Evolutionary conservation across 495 filamentous ascomycete species (phyloP), one percentile per base, ranked within the genome.

Genomic region (Schizothecium vesticola): DNA sequence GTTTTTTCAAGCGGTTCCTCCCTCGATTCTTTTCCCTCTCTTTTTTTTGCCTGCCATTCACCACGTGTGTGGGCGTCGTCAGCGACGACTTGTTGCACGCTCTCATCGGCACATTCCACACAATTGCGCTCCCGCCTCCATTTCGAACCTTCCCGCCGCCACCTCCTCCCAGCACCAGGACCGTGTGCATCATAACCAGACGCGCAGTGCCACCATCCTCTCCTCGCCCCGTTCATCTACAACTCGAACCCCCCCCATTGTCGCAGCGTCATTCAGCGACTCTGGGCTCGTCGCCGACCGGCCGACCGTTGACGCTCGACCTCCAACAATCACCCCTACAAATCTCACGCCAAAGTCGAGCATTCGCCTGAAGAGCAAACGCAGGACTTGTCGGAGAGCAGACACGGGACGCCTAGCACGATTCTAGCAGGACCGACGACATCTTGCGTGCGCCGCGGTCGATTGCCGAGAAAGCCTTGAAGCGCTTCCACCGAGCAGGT

Each of bases 251-350:
- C 8, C 8, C 43, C 19, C 16, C 19, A 51, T 51, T n/a, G 43
- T 19, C 29, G 60, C 56, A 7, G 9, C 21, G 65, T 61, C 56
- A 66, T 60, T 61, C 65, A 61, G 65, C 65, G 65, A 66, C 29
- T 4, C 21, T n/a, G 16, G 3, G 28, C 12, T 31, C 26, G 43
- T 51, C 19, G 16, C 63, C 8, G 43, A n/a, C 19, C 29, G 43
- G 11, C 19, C 29, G 19, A n/a, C 43, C 16, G 43, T 51, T n/a
- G 43, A 51, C 8, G 19, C 7, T 19, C 11, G 43, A 23, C 62
- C 12, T 22, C 43, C 31, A 36, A 59, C 26, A 7, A 28, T 3
- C 57, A 26, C 25, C 57, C 13, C 13, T 7, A 5, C 23, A 26
- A 19, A 25, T 13, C 23, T 26, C 11, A 3, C 22, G 23, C 22